Base-by-base conservation (phyloP, 768 basidiomycete genomes). In the Rhizopogon roseolus region DNA sequence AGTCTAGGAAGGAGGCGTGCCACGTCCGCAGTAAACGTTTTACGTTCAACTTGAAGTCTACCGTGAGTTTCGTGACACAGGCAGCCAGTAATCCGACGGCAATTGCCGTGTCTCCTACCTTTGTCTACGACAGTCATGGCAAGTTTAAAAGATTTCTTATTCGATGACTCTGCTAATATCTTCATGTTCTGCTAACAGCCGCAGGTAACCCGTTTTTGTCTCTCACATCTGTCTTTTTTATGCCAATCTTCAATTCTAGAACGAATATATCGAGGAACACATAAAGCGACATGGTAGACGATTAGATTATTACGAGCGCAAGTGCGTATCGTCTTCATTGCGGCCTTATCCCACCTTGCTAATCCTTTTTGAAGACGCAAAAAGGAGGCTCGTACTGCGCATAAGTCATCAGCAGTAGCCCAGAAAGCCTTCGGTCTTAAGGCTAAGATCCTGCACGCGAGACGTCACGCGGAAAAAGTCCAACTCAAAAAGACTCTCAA, bases 401-500 rank as follows among this genome's bases (percentile, higher is more conserved):
- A 93, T 64, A 78, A 79, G 57, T 74, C 85, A 16, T 98, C 97
- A 39, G 84, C 86, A 16, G 73, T 82, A 50, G 92, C 96, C 14
- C 96, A 98, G 73, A 93, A 94, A 68, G 83, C 91, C 34, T 96
- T 97, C 64, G 97, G 97, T 71, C 77, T 97, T 61, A 98, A 96
- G 74, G 97, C 94, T 59, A 99, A 99, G 72, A 78, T 98, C n/a
- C 85, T 98, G 7, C 97, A 99, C 65, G 92, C 93, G 37, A 95
- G 88, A 70, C 88, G 96, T 56, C 93, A 98, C 74, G 85, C 92
- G 29, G 92, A 99, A 74, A 99, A 98, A 76, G 93, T 99, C 42
- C 93, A 94, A 65, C 88, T 99, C 75, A 96, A 93, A 74, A 99
- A 98, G 79, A 95, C 93, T n/a, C 88, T 99, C 71, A 98, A 97